phyloP scores from a whole-genome alignment of 345 rosid species.

The Dipteronia dyeriana region DNA sequence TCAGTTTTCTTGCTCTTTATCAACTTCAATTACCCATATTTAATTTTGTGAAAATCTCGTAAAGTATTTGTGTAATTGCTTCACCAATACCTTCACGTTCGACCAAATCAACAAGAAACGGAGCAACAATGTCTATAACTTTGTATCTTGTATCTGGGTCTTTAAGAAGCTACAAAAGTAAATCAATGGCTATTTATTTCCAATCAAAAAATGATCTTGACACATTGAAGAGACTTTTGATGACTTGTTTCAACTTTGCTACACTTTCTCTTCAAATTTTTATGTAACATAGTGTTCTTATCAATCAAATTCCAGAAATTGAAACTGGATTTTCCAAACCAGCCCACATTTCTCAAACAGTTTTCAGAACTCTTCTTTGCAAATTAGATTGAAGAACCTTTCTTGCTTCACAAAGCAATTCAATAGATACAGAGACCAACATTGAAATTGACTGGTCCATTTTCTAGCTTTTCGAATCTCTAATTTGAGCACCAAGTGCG shows the following conservation, averaged over 20 bases:
- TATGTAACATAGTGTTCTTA: constrained; percentile 55
- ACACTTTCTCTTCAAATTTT: constrained; percentile 58
- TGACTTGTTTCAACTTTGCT: constrained; percentile 38
- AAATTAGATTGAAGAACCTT: constrained; percentile 46
- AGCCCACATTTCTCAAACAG: constrained; percentile 58
- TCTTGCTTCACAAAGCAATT: constrained; percentile 64
- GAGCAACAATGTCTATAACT: constrained; percentile 51
- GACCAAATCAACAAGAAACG: constrained; percentile 59
- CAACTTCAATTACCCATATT: constrained; percentile 49
- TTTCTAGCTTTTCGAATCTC: constrained; percentile 74
- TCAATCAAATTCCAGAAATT: constrained; percentile 63
- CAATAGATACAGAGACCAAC: constrained; percentile 69
- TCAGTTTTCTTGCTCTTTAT: constrained; percentile 48
- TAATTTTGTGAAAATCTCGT: constrained; percentile 63
- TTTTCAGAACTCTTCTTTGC: constrained; percentile 50
- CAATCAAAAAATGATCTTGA: constrained; percentile 79
- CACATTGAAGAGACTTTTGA: constrained; percentile 50
- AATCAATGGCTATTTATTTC: constrained; percentile 63
- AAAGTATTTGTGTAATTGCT: constrained; percentile 52
- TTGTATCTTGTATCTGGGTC: constrained; percentile 53
- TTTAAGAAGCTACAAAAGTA: constrained; percentile 60
- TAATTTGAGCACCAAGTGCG: too few relatives aligned
- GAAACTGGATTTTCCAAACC: constrained; percentile 61
- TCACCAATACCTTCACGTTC: constrained; percentile 61
- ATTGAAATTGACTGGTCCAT: constrained; percentile 77